These are phyloP conservation scores for Epicoccum nigrum DNA, from an alignment of 2,329 filamentous ascomycete genomes.

Conservation along the genomic window DNA sequence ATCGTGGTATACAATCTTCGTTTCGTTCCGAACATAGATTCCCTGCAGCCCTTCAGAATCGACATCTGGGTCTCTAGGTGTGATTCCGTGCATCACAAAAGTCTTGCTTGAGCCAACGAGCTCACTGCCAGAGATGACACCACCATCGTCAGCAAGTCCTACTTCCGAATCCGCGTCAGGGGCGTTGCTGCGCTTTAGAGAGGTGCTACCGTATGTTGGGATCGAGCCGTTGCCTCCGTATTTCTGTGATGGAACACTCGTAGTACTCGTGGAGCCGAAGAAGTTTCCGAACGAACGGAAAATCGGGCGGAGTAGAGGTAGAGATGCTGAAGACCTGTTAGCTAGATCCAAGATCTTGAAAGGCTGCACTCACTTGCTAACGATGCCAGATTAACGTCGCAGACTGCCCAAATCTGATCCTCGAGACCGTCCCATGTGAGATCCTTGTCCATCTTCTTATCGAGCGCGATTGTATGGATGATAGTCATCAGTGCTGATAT, in stretches of 20 bases:
- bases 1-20: constrained; percentile 16
- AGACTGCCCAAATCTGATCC: constrained; percentile 34
- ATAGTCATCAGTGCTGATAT: constrained; percentile 27
- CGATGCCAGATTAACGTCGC: constrained; percentile 32
- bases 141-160: constrained; percentile 21
- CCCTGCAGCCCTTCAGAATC: constrained; percentile 2
- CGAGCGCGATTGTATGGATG: constrained; percentile 22
- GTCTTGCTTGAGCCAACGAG: constrained; percentile 14
- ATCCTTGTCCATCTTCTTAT: constrained; percentile 20
- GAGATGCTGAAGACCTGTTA: constrained; percentile 20
- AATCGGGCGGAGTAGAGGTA: constrained; percentile 28
- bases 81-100: constrained; percentile 12
- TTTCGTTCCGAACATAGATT: constrained; percentile 15
- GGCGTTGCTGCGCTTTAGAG: constrained; percentile 1
- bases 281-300: constrained; percentile 24
- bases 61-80: background rate
- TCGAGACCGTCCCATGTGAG: constrained; percentile 30
- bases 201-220: constrained; percentile 21
- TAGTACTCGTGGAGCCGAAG: constrained; percentile 15
- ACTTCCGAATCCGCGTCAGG: constrained; percentile 19
- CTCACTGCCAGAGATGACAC: constrained; percentile 4
- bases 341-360: rapidly evolving
- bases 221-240: constrained; percentile 14
- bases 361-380: constrained; percentile 23
- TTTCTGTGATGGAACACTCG: background rate